Conservation (phyloP, 2,329 filamentous ascomycete species). For the Diaporthe sp. region DNA sequence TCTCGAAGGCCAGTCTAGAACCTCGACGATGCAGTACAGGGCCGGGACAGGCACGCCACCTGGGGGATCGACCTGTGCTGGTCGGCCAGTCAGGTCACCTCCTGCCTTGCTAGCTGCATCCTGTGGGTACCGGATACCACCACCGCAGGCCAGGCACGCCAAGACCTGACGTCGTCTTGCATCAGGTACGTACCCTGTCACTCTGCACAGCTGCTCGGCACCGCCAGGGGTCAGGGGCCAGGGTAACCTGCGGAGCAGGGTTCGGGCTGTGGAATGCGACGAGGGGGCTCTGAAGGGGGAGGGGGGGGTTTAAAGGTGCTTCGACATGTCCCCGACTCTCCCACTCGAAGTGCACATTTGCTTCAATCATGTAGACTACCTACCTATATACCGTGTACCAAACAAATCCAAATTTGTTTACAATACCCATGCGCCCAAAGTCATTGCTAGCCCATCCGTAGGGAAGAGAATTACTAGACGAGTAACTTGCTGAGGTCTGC, state of each 20-base stretch:
- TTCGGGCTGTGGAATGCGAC: neutral
- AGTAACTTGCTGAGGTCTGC: no score
- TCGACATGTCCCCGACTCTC: no score
- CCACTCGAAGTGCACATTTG: no score
- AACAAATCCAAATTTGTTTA: no score
- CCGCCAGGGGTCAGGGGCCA: neutral
- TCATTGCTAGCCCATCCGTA: no score
- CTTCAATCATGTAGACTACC: no score
- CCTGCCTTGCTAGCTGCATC: neutral
- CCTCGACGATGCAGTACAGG: neutral
- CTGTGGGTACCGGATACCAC: neutral
- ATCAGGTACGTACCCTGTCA: neutral
- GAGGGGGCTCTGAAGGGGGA: no score
- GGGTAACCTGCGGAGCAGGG: neutral
- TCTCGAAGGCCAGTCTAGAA: slow-evolving; percentile 9
- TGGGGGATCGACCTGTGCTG: neutral
- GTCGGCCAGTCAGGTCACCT: neutral
- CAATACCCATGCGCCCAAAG: no score
- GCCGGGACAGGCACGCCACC: neutral
- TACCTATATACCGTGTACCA: no score
- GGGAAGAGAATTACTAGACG: no score
- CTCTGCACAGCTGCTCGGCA: neutral
- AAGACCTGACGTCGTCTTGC: slow-evolving; percentile 17
- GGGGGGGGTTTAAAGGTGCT: no score
- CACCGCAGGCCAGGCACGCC: slow-evolving; percentile 14